phyloP scores from a whole-genome alignment of 2,329 filamentous ascomycete genomes.

The Colletotrichum musicola region DNA sequence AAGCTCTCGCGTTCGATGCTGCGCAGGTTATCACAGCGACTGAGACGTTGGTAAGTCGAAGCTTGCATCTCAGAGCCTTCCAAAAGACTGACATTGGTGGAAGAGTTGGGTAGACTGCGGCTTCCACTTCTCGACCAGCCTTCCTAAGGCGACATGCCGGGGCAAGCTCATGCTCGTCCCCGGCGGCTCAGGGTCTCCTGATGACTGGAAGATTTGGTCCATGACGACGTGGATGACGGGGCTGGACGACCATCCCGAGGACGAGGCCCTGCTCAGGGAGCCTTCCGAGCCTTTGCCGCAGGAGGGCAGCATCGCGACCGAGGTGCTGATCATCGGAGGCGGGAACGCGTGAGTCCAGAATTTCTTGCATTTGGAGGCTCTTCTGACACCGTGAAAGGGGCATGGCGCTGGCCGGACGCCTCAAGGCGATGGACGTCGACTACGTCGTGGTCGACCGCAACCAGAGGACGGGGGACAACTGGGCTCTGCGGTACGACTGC shows the following conservation, averaged over 20 bases:
- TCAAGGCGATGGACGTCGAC: slow-evolving; percentile 53
- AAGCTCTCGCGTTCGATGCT: not conserved
- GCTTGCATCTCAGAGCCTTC: not conserved
- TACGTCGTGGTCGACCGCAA: slow-evolving; percentile 53
- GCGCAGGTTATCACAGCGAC: slow-evolving; percentile 25
- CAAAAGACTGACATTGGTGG: not conserved
- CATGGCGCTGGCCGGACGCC: slow-evolving; percentile 48
- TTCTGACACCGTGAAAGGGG: slow-evolving; percentile 37
- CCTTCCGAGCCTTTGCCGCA: slow-evolving; percentile 41
- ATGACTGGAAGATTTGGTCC: slow-evolving; percentile 51
- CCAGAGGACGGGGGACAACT: slow-evolving; percentile 52
- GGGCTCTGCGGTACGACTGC: slow-evolving; percentile 53
- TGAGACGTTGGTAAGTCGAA: slow-evolving; percentile 24
- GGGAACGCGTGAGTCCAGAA: slow-evolving; percentile 47
- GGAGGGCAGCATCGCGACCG: slow-evolving; percentile 43
- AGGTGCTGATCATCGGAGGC: slow-evolving; percentile 51
- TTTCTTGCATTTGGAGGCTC: accelerated
- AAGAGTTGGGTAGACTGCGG: slow-evolving; percentile 36
- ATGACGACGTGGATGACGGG: slow-evolving; percentile 47
- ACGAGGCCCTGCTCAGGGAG: slow-evolving; percentile 42
- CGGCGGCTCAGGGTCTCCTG: not conserved
- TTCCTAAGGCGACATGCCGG: slow-evolving; percentile 46
- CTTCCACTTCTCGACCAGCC: slow-evolving; percentile 48
- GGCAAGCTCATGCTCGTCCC: slow-evolving; percentile 50
- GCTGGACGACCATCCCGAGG: slow-evolving; percentile 44